Percentiles rank a stretch among this genome's conserved stretches.
These are phyloP conservation scores for Gossypium arboreum DNA, from an alignment of 345 rosid genomes.

Conservation along the genomic window DNA sequence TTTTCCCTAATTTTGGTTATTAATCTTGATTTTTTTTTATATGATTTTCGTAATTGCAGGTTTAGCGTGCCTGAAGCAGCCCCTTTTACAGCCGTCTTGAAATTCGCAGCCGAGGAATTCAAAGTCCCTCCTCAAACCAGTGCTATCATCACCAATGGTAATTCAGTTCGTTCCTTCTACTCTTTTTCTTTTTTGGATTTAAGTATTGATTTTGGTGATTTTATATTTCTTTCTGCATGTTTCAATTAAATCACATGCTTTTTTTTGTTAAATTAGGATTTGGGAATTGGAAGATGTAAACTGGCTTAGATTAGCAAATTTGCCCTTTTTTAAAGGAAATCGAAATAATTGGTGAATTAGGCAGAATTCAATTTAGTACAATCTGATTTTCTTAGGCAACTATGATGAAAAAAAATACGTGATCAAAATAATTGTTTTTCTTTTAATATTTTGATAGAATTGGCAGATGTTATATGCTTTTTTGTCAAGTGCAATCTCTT, in stretches of 20 bases:
- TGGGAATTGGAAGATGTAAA: not conserved
- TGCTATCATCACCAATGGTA: constrained; percentile 98
- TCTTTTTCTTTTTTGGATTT: not conserved
- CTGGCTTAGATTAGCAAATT: not conserved
- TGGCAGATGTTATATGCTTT: not conserved
- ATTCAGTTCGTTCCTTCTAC: not conserved
- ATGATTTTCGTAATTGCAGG: constrained; percentile 33
- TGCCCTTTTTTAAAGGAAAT: not conserved
- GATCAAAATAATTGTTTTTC: not conserved
- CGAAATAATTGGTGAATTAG: not conserved
- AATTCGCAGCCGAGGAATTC: constrained; percentile 95
- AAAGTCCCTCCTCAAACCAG: constrained; percentile 99
- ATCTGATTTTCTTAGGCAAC: not conserved
- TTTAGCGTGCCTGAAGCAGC: constrained; percentile 98
- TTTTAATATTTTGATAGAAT: not conserved
- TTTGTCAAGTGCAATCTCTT: not conserved
- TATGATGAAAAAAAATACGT: constrained; percentile 3
- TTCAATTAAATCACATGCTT: no score
- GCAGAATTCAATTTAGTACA: not conserved
- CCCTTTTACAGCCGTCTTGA: constrained; percentile 89
- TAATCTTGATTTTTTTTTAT: not conserved
- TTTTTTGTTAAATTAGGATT: not conserved
- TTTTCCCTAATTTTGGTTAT: not conserved
- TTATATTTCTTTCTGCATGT: not conserved
- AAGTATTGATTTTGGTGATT: not conserved